Evolutionary conservation across 768 basidiomycete species (phyloP).

Genomic region (Albatrellus ellisii): DNA sequence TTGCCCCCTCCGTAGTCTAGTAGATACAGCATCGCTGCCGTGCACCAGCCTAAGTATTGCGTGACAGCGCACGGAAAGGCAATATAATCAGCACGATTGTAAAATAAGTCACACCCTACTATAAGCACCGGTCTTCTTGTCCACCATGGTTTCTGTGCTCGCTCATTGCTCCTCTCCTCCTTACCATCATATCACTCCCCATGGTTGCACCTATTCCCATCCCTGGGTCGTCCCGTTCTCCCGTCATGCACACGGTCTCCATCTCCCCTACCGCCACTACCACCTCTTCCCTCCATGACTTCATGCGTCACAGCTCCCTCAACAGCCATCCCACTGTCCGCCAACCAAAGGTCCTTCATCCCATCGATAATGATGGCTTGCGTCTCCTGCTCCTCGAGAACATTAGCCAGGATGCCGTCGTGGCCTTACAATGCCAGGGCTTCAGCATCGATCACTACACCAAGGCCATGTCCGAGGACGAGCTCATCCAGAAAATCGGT

Average conservation of each 20-base stretch:
- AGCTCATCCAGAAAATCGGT: conserved; percentile 74
- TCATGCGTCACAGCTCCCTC: conserved; percentile 16
- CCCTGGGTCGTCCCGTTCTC: conserved; percentile 18
- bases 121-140: background rate
- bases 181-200: conserved; percentile 7
- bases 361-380: conserved; percentile 70
- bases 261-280: conserved; percentile 36
- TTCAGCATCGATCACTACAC: conserved; percentile 86
- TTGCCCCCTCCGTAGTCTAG: conserved; percentile 97
- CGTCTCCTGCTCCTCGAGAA: conserved; percentile 86
- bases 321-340: conserved; percentile 25
- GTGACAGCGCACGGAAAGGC: too few species aligned
- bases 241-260: conserved; percentile 32
- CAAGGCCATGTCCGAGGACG: conserved; percentile 84
- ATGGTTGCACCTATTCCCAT: conserved; percentile 42
- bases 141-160: background rate
- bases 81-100: too few species aligned
- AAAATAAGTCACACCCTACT: too few species aligned
- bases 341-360: conserved; percentile 63
- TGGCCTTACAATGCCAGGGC: conserved; percentile 65
- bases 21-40: conserved; percentile 56
- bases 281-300: conserved; percentile 22
- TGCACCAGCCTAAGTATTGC: too few species aligned
- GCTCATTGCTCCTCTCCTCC: background rate
- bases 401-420: conserved; percentile 84